phyloP scores from a whole-genome alignment of 2,329 filamentous ascomycete genomes.

The Boeremia exigua region DNA sequence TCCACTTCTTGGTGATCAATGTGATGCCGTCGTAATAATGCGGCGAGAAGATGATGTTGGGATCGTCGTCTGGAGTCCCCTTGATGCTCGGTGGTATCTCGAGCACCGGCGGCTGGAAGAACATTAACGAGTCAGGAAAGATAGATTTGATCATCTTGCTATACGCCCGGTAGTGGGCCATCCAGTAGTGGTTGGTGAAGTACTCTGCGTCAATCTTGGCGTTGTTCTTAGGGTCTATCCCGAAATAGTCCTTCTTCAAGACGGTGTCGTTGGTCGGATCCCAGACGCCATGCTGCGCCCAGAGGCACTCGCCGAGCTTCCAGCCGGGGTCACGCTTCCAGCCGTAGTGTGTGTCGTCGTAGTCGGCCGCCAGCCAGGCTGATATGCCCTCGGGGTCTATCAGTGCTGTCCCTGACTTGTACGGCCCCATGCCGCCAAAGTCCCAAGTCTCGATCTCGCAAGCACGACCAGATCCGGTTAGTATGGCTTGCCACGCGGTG shows the following conservation, averaged over 20 bases:
- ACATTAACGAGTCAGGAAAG: conserved; percentile 82
- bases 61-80: conserved; percentile 86
- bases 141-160: conserved; percentile 74
- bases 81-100: conserved; percentile 90
- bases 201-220: conserved; percentile 77
- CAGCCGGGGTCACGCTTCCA: conserved; percentile 88
- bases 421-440: conserved; percentile 90
- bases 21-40: conserved; percentile 98
- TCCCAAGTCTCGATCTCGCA: conserved; percentile 92
- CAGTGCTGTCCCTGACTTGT: conserved; percentile 81
- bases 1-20: conserved; percentile 98
- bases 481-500: conserved; percentile 90
- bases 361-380: conserved; percentile 82
- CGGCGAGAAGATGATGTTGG: conserved; percentile 87
- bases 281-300: conserved; percentile 98
- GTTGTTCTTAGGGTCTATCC: conserved; percentile 75
- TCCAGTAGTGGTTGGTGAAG: conserved; percentile 91
- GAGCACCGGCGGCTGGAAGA: conserved; percentile 89
- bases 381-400: conserved; percentile 86
- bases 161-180: conserved; percentile 82
- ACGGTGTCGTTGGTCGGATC: conserved; percentile 79
- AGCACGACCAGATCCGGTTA: conserved; percentile 88
- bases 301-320: conserved; percentile 93
- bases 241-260: conserved; percentile 86
- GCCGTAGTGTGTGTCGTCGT: conserved; percentile 86